phyloP scores from a whole-genome alignment of 306 rosid species.

The Corylus heterophylla region DNA sequence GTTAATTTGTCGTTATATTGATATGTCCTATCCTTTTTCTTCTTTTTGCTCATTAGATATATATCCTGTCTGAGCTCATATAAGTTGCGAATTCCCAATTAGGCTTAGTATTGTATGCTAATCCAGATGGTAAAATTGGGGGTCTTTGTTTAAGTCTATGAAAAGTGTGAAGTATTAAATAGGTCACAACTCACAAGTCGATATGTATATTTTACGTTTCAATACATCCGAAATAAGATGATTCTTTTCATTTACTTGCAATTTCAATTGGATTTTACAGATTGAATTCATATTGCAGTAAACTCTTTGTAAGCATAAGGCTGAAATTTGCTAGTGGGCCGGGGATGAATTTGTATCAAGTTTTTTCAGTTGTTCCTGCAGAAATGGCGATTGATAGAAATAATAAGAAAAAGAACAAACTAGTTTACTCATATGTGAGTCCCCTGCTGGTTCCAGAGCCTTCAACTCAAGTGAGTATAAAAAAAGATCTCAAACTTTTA shows the following conservation, averaged over 20 bases:
- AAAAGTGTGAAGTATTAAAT: not conserved
- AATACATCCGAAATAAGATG: not conserved
- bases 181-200: too few species aligned
- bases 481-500: not conserved
- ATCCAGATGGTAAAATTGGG: not conserved
- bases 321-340: not conserved
- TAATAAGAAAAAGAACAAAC: not conserved
- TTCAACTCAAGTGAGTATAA: not conserved
- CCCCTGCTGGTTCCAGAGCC: not conserved
- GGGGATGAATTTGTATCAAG: not conserved
- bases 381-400: not conserved
- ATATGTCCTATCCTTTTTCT: not conserved
- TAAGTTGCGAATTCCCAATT: not conserved
- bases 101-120: not conserved
- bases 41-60: not conserved
- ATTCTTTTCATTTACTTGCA: not conserved
- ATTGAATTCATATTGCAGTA: constrained; percentile 2
- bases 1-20: not conserved
- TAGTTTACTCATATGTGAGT: not conserved
- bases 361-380: not conserved
- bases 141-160: not conserved
- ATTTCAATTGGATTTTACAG: not conserved
- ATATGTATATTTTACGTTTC: not conserved
- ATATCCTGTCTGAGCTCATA: not conserved
- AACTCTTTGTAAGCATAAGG: not conserved